Evolutionary conservation across 1,284 basidiomycete genomes (phyloP).

Genomic region (Cutaneotrichosporon spelunceum): DNA sequence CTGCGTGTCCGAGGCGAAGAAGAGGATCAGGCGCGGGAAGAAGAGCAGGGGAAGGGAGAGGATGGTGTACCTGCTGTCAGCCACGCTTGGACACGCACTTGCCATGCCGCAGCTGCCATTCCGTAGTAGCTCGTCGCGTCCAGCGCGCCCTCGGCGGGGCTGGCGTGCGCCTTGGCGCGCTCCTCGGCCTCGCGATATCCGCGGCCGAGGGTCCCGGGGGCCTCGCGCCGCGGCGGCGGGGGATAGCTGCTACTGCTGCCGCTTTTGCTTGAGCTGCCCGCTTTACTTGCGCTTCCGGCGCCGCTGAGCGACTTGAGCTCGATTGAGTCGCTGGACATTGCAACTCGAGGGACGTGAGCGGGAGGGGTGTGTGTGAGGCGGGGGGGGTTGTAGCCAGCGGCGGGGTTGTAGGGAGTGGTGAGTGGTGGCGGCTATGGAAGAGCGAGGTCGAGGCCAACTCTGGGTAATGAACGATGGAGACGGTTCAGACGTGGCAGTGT

Average conservation of each 20-base stretch:
- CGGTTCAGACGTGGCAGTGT: too few relatives aligned
- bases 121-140: constrained; percentile 40
- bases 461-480: too few relatives aligned
- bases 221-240: constrained; percentile 29
- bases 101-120: constrained; percentile 39
- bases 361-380: too few relatives aligned
- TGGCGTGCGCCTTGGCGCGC: constrained; percentile 40
- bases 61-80: constrained; percentile 36
- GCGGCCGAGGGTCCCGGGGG: constrained; percentile 26
- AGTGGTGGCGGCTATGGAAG: too few relatives aligned
- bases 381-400: not conserved
- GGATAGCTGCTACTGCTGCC: constrained; percentile 20
- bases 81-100: constrained; percentile 15
- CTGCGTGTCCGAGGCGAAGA: constrained; percentile 39
- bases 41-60: constrained; percentile 45
- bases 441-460: too few relatives aligned
- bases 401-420: too few relatives aligned
- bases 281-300: too few relatives aligned
- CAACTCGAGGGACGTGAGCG: too few relatives aligned
- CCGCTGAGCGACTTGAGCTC: constrained; percentile 31
- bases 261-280: too few relatives aligned
- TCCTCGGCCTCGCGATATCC: constrained; percentile 43
- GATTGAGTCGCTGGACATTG: constrained; percentile 15
- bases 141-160: constrained; percentile 39
- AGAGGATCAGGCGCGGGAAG: constrained; percentile 49